A percentile compares a stretch with the other conserved stretches of the same genome.
Evolutionary conservation across 2,329 filamentous ascomycete species (phyloP).

Genomic region (Aspergillaceae sp.): DNA sequence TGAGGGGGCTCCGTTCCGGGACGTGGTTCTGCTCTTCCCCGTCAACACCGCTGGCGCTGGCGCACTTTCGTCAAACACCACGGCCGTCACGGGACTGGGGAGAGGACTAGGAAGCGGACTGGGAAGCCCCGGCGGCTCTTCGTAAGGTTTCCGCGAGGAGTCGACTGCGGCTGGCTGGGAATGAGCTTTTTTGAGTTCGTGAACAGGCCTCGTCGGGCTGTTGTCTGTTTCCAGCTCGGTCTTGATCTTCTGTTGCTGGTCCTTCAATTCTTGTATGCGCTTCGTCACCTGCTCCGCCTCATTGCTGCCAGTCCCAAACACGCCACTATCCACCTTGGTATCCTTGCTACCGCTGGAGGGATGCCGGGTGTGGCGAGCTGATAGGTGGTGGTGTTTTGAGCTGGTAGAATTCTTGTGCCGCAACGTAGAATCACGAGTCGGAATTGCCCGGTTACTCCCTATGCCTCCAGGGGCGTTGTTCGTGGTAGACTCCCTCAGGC

Average conservation of each 20-base stretch:
- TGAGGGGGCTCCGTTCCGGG: slow-evolving; percentile 18
- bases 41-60: slow-evolving; percentile 62
- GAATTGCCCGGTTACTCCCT: slow-evolving; percentile 50
- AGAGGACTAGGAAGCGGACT: neutral
- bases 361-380: slow-evolving; percentile 39
- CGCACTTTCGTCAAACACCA: slow-evolving; percentile 50
- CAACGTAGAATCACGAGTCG: slow-evolving; percentile 59
- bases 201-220: slow-evolving; percentile 19
- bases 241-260: slow-evolving; percentile 49
- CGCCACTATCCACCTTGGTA: slow-evolving; percentile 31
- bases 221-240: slow-evolving; percentile 37
- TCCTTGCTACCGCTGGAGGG: slow-evolving; percentile 32
- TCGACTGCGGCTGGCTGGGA: slow-evolving; percentile 9
- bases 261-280: slow-evolving; percentile 50
- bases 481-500: slow-evolving; percentile 15
- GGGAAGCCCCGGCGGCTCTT: neutral
- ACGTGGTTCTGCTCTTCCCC: slow-evolving; percentile 38
- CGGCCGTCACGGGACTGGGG: neutral
- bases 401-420: slow-evolving; percentile 46
- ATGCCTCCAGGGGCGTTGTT: slow-evolving; percentile 27
- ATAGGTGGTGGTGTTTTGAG: slow-evolving; percentile 46
- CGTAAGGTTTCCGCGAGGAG: slow-evolving; percentile 10
- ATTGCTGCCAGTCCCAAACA: slow-evolving; percentile 27
- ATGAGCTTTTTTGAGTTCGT: slow-evolving; percentile 7
- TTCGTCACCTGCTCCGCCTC: slow-evolving; percentile 50